These are phyloP conservation scores for Sphagnum tenellum DNA, from an alignment of 225 moss, liverwort and hornwort genomes.

Conservation along the genomic window DNA sequence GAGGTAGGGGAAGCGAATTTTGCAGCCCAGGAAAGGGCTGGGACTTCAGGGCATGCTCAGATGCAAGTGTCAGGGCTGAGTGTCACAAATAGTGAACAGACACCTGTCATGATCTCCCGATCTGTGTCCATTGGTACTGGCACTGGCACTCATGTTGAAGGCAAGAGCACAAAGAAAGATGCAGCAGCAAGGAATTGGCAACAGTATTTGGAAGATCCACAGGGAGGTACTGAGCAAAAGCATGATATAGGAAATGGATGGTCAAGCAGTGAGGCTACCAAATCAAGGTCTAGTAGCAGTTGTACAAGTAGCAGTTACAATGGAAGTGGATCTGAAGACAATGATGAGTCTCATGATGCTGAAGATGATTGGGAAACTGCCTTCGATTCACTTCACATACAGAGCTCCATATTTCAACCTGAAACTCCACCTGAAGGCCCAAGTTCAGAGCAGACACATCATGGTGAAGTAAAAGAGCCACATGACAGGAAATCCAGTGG, in stretches of 20 bases:
- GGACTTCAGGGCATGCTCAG: constrained; percentile 31
- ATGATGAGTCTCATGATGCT: constrained; percentile 49
- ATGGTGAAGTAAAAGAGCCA: constrained; percentile 31
- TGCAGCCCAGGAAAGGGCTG: constrained; percentile 30
- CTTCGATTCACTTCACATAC: constrained; percentile 74
- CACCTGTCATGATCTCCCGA: constrained; percentile 13
- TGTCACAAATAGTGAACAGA: constrained; percentile 31
- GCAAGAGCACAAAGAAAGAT: constrained; percentile 24
- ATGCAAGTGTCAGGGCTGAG: constrained; percentile 26
- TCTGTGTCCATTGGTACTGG: too few species aligned
- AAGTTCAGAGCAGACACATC: constrained; percentile 21
- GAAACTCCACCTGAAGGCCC: constrained; percentile 33
- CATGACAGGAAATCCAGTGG: constrained; percentile 47
- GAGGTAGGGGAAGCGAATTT: constrained; percentile 31
- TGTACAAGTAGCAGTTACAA: constrained; percentile 59
- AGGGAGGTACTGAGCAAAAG: constrained; percentile 36
- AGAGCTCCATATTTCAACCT: constrained; percentile 38
- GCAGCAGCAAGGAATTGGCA: constrained; percentile 28
- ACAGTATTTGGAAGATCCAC: constrained; percentile 37
- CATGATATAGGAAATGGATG: constrained; percentile 24
- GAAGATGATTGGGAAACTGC: constrained; percentile 91
- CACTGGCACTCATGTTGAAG: not conserved
- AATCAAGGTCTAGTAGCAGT: constrained; percentile 49
- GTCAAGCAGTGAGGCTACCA: constrained; percentile 38
- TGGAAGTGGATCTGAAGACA: constrained; percentile 60